Evolutionary conservation across 2,329 filamentous ascomycete species (phyloP), one percentile per base, ranked within the genome.

Genomic region (Colletotrichum trifolii): DNA sequence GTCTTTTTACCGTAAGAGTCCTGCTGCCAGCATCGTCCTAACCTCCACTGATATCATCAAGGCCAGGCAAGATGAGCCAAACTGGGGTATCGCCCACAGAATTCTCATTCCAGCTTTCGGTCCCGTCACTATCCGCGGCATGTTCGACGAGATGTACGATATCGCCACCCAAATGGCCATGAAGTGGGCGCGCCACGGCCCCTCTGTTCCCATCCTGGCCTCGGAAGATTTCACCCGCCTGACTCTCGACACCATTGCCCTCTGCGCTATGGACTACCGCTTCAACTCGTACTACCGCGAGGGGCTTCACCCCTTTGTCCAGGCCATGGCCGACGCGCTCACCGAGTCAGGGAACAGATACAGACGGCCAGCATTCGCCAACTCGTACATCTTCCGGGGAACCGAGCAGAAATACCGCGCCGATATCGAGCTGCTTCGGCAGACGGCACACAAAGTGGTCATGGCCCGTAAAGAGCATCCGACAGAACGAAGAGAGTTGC

Each of bases 31-130:
- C 35, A 17, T 15, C 17, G 12, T 3, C 13, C 40, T n/a, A 12
- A 4, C n/a, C 8, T n/a, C 11, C 15, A 11, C 40, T 54, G 2
- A 46, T 40, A 12, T 6, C n/a, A 12, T 15, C 17, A 68, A 25
- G 55, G 70, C 69, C 12, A 47, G 43, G 17, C 42, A 42, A 13
- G 67, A 60, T 11, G 66, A 71, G 40, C 56, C 58, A n/a, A 67
- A 66, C 53, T 71, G 69, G 68, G 58, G 81, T 34, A 83, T 90
- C 68, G 90, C 91, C 35, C 86, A 92, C 71, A 79, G 88, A 25
- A 78, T 89, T 13, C 78, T 93, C 58, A 84, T 90, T 71, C 89
- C 90, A 0, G 89, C 89, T 2, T 92, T 93, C 73, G 90, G 90
- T 0, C 90, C 90, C 0, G 74, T 92, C 25, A 82, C 85, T 2